phyloP scores from a whole-genome alignment of 306 rosid genomes.

The Biancaea sappan region DNA sequence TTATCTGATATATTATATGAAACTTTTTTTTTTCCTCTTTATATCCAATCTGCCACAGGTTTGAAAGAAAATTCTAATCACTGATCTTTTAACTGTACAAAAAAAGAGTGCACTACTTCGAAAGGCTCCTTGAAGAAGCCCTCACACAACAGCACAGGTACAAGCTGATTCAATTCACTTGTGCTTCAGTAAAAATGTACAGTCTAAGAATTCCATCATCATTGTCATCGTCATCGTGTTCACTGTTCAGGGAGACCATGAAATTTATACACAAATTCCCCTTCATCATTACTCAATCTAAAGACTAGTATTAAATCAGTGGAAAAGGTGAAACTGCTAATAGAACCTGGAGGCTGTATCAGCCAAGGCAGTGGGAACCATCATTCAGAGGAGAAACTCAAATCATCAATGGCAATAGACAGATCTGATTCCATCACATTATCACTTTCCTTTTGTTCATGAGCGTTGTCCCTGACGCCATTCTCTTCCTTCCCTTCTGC shows the following conservation, averaged over 20 bases:
- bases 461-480: conserved; percentile 41
- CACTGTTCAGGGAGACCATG: conserved; percentile 45
- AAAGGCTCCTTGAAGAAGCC: conserved; percentile 45
- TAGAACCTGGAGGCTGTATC: conserved; percentile 34
- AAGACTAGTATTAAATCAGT: conserved; percentile 39
- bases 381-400: conserved; percentile 68
- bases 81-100: conserved; percentile 57
- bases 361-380: conserved; percentile 25
- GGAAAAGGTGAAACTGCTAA: conserved; percentile 35
- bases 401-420: conserved; percentile 57
- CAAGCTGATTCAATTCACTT: conserved; percentile 46
- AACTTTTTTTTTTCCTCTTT: too few species aligned
- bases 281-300: conserved; percentile 45
- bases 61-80: conserved; percentile 35
- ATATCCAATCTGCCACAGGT: conserved; percentile 4
- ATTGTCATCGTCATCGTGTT: too few species aligned
- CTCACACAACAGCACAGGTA: conserved; percentile 49
- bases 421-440: conserved; percentile 51
- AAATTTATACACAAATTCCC: conserved; percentile 55
- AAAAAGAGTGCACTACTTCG: conserved; percentile 50
- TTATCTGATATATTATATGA: too few species aligned
- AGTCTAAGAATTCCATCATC: conserved; percentile 34
- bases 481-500: conserved; percentile 63
- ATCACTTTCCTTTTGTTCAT: conserved; percentile 42
- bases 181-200: conserved; percentile 33